Evolutionary conservation across 2,329 filamentous ascomycete species (phyloP), one percentile per base, ranked within the genome.

Genomic region (Nemania abortiva): DNA sequence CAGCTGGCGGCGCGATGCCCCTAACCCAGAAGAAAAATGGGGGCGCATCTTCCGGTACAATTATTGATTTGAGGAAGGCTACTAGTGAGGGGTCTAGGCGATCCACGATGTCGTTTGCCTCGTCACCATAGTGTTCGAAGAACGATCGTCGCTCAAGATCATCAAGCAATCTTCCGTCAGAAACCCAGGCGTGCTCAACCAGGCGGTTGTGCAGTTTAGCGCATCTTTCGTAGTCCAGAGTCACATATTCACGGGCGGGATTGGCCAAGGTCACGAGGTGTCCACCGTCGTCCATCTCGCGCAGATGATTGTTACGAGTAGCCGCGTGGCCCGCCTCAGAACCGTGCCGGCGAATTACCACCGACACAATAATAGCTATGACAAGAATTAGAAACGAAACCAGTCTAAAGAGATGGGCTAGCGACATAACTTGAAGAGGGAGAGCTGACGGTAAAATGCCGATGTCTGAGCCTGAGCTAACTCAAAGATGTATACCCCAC

Each of bases 181-280:
- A 72, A 47, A 71, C 52, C 71, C 73, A 75, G 64, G 73, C 63
- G 59, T 78, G 75, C 55, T 76, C 69, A 6, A 77, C 69, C 53
- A 80, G 72, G 52, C 78, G 76, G 47, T 80, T 78, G 63, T 80
- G 75, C 31, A 79, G 74, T 69, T 74, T 73, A 20, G 70, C 76
- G 68, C 78, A 79, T 75, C 77, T 74, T 60, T 22, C 42, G 67
- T 77, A 64, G 56, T 78, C 76, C 67, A 79, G 72, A 2, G 72
- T 71, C 55, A 68, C 58, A 13, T 75, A 45, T 70, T 76, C 71
- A 50, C 74, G 68, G 60, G 75, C 63, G 63, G 77, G 74, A 63
- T 77, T 77, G 62, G 70, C 66, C 31, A 72, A 63, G 59, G 72
- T 77, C 61, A 79, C 77, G 52, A 78, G 74, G 31, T 34, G 31